Conservation (phyloP, 225 moss, liverwort and hornwort genomes). For the Sphagnum contortum region DNA sequence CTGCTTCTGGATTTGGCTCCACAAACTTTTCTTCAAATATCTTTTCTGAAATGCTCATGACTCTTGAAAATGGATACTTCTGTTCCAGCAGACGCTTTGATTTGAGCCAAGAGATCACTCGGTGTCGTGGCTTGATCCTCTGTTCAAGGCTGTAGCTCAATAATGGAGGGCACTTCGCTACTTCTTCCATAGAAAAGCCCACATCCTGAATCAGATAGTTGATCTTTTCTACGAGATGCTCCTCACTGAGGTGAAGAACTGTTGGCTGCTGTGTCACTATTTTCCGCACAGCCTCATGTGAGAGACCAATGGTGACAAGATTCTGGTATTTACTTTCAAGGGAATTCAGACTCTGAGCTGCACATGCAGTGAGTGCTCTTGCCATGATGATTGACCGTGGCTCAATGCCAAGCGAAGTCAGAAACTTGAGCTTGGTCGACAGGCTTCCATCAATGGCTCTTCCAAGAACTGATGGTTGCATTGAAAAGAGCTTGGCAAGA, state of each 20-base stretch:
- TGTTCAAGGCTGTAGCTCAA: constrained; percentile 11
- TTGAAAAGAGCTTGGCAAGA: neutral
- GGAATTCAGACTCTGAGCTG: neutral
- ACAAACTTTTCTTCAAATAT: constrained; percentile 4
- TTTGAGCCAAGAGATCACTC: constrained; percentile 2
- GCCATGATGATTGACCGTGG: constrained; percentile 5
- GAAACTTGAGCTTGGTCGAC: constrained; percentile 5
- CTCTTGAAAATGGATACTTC: constrained; percentile 1
- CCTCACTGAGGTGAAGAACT: constrained; percentile 3
- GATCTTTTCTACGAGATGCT: constrained; percentile 1
- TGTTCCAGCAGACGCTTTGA: constrained; percentile 2
- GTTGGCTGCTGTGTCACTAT: constrained; percentile 6
- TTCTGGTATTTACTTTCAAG: constrained; percentile 4
- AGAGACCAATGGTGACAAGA: constrained; percentile 3
- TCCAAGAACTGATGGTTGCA: constrained; percentile 5
- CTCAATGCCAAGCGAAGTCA: constrained; percentile 4
- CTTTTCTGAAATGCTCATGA: constrained; percentile 7
- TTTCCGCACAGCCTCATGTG: constrained; percentile 3
- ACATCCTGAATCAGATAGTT: constrained; percentile 1
- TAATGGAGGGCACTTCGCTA: neutral
- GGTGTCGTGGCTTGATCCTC: constrained; percentile 6
- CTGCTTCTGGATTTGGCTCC: neutral
- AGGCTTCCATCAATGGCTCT: constrained; percentile 15
- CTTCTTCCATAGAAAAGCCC: constrained; percentile 1
- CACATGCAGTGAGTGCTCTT: constrained; percentile 8